phyloP scores from a whole-genome alignment of 2,329 filamentous ascomycete genomes.

The Phialophora verrucosa region DNA sequence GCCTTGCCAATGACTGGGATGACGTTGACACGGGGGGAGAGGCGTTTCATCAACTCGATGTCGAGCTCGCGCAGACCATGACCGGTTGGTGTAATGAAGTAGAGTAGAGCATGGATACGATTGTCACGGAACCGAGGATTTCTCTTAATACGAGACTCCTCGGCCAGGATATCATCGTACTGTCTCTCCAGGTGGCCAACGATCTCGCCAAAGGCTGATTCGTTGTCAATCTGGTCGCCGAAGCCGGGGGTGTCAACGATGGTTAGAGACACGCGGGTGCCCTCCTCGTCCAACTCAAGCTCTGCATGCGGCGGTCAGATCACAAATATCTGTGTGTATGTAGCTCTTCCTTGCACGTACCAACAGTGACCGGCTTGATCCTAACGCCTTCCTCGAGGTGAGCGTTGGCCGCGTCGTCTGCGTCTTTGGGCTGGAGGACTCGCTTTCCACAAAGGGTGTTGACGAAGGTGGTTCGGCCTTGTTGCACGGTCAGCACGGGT shows the following conservation, averaged over 20 bases:
- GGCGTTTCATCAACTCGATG: constrained; percentile 99
- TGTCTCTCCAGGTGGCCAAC: constrained; percentile 98
- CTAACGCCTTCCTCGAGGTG: constrained; percentile 96
- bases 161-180: constrained; percentile 98
- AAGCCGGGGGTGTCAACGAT: constrained; percentile 99
- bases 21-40: constrained; percentile 96
- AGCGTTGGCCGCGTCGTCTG: constrained; percentile 84
- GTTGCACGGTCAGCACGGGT: constrained; percentile 17
- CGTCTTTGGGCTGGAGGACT: constrained; percentile 89
- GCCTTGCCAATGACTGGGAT: constrained; percentile 99
- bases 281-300: constrained; percentile 95
- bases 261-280: constrained; percentile 95
- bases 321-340: constrained; percentile 6
- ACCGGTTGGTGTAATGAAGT: constrained; percentile 98
- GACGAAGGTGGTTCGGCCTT: constrained; percentile 97
- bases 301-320: constrained; percentile 60
- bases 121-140: constrained; percentile 99
- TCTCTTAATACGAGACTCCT: constrained; percentile 99
- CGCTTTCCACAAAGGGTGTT: constrained; percentile 98
- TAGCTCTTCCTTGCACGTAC: constrained; percentile 60
- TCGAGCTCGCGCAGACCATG: constrained; percentile 98
- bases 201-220: constrained; percentile 98
- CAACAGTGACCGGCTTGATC: constrained; percentile 98
- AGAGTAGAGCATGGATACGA: constrained; percentile 95
- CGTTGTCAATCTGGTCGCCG: constrained; percentile 98